A percentile compares a stretch with the other conserved stretches of the same genome.
Evolutionary conservation across 108 stramenopile species (phyloP).

Genomic region (Thalassiosira profunda): DNA sequence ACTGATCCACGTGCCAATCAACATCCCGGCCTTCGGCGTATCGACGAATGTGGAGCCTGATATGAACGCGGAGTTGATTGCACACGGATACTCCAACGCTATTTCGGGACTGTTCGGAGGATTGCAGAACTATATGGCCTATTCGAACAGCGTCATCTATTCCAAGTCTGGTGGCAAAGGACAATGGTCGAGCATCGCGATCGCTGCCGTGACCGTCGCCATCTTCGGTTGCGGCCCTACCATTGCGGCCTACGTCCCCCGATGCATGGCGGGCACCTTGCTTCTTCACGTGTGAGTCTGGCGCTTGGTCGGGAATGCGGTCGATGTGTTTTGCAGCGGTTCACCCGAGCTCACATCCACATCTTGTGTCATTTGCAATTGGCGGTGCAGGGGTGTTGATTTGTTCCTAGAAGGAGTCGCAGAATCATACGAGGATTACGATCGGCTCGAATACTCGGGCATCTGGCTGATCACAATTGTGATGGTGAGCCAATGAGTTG

Average conservation of each 20-base stretch:
- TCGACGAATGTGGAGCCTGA: conserved; percentile 66
- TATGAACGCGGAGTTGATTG: conserved; percentile 78
- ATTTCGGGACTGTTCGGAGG: conserved; percentile 64
- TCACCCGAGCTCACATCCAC: too few relatives aligned
- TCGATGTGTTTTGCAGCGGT: too few relatives aligned
- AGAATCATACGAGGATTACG: conserved; percentile 33
- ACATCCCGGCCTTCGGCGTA: conserved; percentile 78
- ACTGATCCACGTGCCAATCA: conserved; percentile 86
- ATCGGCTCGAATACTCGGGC: conserved; percentile 53
- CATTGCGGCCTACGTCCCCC: conserved; percentile 18
- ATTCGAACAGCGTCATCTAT: conserved; percentile 69
- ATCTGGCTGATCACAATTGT: conserved; percentile 74
- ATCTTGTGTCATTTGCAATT: too few relatives aligned
- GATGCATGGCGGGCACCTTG: conserved; percentile 53
- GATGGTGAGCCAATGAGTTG: too few relatives aligned
- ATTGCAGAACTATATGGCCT: conserved; percentile 76
- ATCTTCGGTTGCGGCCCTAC: conserved; percentile 26
- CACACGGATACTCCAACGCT: conserved; percentile 74
- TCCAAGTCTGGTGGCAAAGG: conserved; percentile 68
- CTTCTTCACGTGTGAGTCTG: conserved; percentile 50
- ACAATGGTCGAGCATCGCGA: conserved; percentile 44
- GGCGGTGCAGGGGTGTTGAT: too few relatives aligned
- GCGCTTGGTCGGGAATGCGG: too few relatives aligned
- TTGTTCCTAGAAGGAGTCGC: conserved; percentile 39
- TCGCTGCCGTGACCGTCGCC: conserved; percentile 7